Conservation (phyloP, 192 early-diverging fungal species). For the Martensiomyces pterosporus region DNA sequence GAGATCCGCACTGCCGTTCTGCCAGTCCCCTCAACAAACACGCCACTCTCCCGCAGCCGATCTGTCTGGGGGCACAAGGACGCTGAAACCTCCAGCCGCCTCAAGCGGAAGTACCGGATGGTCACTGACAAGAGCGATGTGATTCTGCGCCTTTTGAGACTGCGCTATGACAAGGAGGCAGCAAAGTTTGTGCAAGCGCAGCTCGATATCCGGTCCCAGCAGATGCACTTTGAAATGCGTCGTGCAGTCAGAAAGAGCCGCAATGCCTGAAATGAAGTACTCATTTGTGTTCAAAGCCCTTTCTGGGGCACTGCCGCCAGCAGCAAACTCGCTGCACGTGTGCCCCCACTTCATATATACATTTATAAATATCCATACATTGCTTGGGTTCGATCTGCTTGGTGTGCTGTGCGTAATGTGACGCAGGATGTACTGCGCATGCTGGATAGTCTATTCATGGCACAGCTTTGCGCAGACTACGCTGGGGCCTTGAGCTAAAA, state of each 20-base stretch:
- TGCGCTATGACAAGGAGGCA: conserved; percentile 48
- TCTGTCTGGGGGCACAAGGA: conserved; percentile 54
- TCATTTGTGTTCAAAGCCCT: too few species aligned
- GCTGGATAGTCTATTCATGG: background rate
- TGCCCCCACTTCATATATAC: too few species aligned
- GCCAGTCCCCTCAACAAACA: conserved; percentile 12
- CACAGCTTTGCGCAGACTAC: background rate
- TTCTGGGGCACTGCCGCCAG: too few species aligned
- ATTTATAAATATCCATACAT: too few species aligned
- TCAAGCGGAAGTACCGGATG: conserved; percentile 36
- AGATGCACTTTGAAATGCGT: conserved; percentile 50
- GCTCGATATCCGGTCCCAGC: conserved; percentile 35
- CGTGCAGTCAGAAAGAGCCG: too few species aligned
- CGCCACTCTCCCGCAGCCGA: conserved; percentile 34
- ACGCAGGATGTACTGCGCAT: too few species aligned
- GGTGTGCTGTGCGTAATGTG: too few species aligned
- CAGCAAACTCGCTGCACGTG: too few species aligned
- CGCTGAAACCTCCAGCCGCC: conserved; percentile 24
- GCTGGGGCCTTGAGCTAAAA: conserved; percentile 17
- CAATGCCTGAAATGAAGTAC: too few species aligned
- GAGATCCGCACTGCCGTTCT: conserved; percentile 33
- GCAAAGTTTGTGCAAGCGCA: conserved; percentile 42
- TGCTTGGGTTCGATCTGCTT: too few species aligned
- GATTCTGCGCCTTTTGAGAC: conserved; percentile 40
- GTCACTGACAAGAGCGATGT: conserved; percentile 46